Evolutionary conservation across 2,329 filamentous ascomycete genomes (phyloP), one percentile per base, ranked within the genome.

Genomic region (Xylariales sp.): DNA sequence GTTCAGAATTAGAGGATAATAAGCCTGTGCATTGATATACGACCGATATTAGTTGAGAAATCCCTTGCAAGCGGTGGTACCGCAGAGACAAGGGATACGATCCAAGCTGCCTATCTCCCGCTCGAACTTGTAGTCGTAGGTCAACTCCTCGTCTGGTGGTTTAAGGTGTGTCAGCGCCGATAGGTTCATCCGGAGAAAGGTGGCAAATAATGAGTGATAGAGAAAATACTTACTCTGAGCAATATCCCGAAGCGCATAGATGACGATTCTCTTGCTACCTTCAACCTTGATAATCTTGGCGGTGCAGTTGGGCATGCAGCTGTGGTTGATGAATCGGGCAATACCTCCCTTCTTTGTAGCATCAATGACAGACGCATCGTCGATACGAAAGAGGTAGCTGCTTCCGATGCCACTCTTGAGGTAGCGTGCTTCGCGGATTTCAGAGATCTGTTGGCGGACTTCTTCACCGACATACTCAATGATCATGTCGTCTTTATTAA

Each of bases 71-170:
- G 88, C 89, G 20, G 90, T 81, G 29, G 91, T 96, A 43, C 93
- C 93, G 63, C 93, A 98, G 35, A 98, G 81, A 70, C 93, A 98
- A 35, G 93, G 93, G 53, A 98, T 96, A 47, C 93, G 88, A 63
- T 98, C 93, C 46, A 89, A 79, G 51, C 88, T 94, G 55, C 89
- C 89, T 56, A 94, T 88, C 66, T 98, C 93, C 53, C 93, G 86
- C 70, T 98, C 93, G 62, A 98, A 98, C 65, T 98, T 98, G 77
- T 98, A 98, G 70, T 98, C 93, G 69, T 98, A 98, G 3, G 93
- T 98, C 61, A 98, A 81, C 72, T 98, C 93, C 67, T 98, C 93
- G 61, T 96, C 93, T 98, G 57, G 44, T 37, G 35, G 57, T 50
- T 41, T 47, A 40, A 33, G 47, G n/a, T n/a, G n/a, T n/a, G n/a